phyloP scores from a whole-genome alignment of 2,329 filamentous ascomycete species.

The Talaromyces verruculosus region DNA sequence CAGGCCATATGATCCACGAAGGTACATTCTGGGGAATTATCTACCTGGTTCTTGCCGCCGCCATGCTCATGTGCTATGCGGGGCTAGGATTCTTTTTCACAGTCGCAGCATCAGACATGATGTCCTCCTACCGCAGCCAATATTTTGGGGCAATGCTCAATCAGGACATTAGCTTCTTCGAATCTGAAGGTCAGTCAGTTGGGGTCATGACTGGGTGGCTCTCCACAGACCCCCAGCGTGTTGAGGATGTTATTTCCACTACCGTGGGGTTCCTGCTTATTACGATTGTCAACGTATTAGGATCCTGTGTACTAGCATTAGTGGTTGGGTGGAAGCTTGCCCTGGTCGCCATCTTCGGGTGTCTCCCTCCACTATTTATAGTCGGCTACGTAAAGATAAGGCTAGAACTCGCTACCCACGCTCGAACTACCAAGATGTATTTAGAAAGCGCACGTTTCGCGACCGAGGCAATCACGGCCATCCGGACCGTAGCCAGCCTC shows the following conservation, averaged over 20 bases:
- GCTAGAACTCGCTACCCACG: conserved; percentile 51
- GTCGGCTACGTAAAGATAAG: conserved; percentile 45
- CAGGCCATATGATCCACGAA: not conserved
- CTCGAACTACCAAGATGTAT: conserved; percentile 46
- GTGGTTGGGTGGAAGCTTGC: conserved; percentile 86
- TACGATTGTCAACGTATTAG: conserved; percentile 71
- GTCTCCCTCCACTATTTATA: conserved; percentile 42
- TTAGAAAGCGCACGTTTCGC: conserved; percentile 52
- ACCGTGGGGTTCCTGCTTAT: not conserved
- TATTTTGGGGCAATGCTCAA: conserved; percentile 80
- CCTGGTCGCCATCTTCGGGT: conserved; percentile 68
- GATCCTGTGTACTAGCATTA: conserved; percentile 68
- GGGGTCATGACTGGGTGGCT: conserved; percentile 77
- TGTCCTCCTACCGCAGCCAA: conserved; percentile 39
- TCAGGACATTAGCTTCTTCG: conserved; percentile 91
- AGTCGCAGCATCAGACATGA: not conserved
- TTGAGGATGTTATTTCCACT: not conserved
- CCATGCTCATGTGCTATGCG: not conserved
- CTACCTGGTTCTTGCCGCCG: not conserved
- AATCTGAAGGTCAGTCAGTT: conserved; percentile 81
- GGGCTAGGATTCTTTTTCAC: not conserved
- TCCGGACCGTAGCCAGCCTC: not conserved
- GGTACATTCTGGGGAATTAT: not conserved
- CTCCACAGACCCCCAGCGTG: not conserved
- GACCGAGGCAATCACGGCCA: conserved; percentile 47